Conservation (phyloP, 805 yeast genomes). For the Suhomyces emberorum region DNA sequence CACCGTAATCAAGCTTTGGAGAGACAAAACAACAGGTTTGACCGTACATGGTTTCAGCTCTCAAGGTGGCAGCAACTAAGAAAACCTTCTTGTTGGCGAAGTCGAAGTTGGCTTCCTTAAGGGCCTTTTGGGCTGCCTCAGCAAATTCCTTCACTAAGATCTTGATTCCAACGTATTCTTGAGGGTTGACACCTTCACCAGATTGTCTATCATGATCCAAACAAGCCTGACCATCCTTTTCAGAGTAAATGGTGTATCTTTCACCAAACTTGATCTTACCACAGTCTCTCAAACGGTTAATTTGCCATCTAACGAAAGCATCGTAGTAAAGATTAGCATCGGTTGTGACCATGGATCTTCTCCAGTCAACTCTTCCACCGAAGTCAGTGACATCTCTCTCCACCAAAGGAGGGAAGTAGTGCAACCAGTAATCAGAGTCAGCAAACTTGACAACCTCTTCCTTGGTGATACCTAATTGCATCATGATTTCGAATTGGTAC, state of each 20-base stretch:
- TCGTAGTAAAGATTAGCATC: conserved; percentile 95
- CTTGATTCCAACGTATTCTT: conserved; percentile 93
- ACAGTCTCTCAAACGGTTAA: conserved; percentile 76
- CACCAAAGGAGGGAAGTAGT: conserved; percentile 87
- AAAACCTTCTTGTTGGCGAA: conserved; percentile 59
- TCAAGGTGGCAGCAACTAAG: conserved; percentile 92
- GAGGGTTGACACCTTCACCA: conserved; percentile 97
- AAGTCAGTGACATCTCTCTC: conserved; percentile 72
- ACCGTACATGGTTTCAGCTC: conserved; percentile 99
- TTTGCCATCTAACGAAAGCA: conserved; percentile 94
- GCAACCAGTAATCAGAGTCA: conserved; percentile 87
- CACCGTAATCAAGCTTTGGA: conserved; percentile 88
- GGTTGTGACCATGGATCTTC: conserved; percentile 93
- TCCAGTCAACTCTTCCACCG: conserved; percentile 97
- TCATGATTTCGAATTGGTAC: conserved; percentile 94
- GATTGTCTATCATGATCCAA: conserved; percentile 98
- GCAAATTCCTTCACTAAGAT: conserved; percentile 66
- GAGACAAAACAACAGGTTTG: conserved; percentile 98
- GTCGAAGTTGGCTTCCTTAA: conserved; percentile 49
- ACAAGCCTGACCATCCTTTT: conserved; percentile 98
- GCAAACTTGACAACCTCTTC: conserved; percentile 87
- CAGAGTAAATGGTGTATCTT: conserved; percentile 95
- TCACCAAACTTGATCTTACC: conserved; percentile 97
- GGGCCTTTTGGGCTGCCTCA: conserved; percentile 50
- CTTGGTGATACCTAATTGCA: conserved; percentile 83